phyloP scores from a whole-genome alignment of 2,329 filamentous ascomycete species.

The Cryphonectria radicalis region DNA sequence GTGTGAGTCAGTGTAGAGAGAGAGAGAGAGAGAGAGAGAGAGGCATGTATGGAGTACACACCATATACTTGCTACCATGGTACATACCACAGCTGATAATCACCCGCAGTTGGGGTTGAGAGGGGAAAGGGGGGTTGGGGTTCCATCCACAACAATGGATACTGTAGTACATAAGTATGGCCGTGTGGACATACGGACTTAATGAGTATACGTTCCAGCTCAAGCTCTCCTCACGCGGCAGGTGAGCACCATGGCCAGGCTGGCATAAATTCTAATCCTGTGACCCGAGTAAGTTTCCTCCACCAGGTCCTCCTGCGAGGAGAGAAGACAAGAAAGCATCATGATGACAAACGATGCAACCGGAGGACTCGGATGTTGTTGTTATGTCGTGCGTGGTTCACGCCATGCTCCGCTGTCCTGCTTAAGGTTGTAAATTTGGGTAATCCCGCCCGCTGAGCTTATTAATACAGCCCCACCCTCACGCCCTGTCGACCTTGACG shows the following conservation, averaged over 20 bases:
- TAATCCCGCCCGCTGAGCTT: neutral
- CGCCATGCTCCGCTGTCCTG: neutral
- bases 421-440: neutral
- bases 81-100: neutral
- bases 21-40: no score
- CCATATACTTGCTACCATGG: neutral
- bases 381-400: no score
- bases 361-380: neutral
- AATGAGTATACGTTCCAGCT: neutral
- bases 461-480: neutral
- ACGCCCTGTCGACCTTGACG: neutral
- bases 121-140: no score
- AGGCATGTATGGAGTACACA: neutral
- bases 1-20: no score
- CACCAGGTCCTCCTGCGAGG: neutral
- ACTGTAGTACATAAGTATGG: neutral
- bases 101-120: neutral
- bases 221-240: neutral
- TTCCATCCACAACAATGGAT: neutral
- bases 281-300: neutral
- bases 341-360: neutral
- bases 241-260: neutral
- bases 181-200: neutral
- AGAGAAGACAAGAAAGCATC: no score
- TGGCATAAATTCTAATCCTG: neutral